Conservation (phyloP, 805 yeast genomes). For the Candida saitoana region DNA sequence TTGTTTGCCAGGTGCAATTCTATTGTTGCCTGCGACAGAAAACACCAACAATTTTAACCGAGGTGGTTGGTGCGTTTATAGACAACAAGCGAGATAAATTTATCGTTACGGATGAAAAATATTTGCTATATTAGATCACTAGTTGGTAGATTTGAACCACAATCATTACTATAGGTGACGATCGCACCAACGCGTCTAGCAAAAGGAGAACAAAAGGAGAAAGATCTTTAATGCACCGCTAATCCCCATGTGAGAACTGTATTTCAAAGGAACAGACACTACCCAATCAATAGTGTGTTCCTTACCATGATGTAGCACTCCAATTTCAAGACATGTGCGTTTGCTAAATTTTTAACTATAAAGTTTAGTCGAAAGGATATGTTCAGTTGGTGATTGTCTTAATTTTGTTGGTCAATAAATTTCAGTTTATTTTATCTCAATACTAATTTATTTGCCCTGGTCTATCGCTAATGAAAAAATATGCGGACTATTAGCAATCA, state of each 20-base stretch:
- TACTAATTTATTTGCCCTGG: too few species aligned
- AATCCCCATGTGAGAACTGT: neutral
- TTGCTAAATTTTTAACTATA: neutral
- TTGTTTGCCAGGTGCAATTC: too few species aligned
- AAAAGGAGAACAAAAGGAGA: neutral
- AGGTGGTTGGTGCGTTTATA: neutral
- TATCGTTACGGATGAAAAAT: neutral
- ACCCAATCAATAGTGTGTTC: too few species aligned
- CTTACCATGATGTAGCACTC: too few species aligned
- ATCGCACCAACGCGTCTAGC: neutral
- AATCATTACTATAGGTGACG: too few species aligned
- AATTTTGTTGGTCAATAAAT: too few species aligned
- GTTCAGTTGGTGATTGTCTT: neutral
- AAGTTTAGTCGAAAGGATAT: neutral
- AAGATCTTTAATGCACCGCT: neutral
- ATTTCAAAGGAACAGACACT: too few species aligned
- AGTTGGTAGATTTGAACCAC: neutral
- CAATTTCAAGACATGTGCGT: neutral
- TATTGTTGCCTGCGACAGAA: neutral
- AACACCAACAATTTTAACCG: neutral
- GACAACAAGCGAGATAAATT: neutral
- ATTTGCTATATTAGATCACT: neutral
- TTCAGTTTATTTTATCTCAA: too few species aligned
- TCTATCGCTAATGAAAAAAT: too few species aligned
- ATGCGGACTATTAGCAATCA: too few species aligned